Conservation (phyloP, 768 basidiomycete genomes). For the Auriculariales sp. region DNA sequence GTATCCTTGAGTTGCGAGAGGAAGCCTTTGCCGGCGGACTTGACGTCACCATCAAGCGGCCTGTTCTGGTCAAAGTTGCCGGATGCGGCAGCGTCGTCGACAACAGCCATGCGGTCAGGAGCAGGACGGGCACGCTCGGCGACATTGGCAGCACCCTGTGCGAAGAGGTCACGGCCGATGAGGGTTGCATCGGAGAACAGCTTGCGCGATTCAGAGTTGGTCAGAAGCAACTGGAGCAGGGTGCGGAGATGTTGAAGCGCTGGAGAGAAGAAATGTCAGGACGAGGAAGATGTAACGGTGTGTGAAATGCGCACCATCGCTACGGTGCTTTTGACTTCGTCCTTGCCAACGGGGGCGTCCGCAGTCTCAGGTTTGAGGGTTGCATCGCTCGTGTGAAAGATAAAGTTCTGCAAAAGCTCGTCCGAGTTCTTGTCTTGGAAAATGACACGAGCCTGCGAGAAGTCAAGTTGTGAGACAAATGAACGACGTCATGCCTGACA, state of each 20-base stretch:
- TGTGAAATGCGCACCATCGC: conserved; percentile 36
- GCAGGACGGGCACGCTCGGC: conserved; percentile 55
- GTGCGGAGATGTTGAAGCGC: conserved; percentile 81
- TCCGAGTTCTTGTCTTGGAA: conserved; percentile 79
- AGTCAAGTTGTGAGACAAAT: background rate
- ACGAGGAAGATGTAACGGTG: background rate
- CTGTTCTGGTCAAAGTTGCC: conserved; percentile 43
- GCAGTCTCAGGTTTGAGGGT: conserved; percentile 26
- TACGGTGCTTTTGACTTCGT: conserved; percentile 42
- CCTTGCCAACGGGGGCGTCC: conserved; percentile 34
- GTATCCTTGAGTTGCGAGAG: background rate
- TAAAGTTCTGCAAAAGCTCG: conserved; percentile 83
- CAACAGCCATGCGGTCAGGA: conserved; percentile 40
- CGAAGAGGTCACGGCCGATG: conserved; percentile 74
- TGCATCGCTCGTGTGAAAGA: conserved; percentile 62
- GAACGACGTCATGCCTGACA: background rate
- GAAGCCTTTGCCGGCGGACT: background rate
- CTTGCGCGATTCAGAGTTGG: conserved; percentile 89
- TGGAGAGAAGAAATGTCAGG: conserved; percentile 17
- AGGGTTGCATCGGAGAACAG: conserved; percentile 64
- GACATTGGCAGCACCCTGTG: conserved; percentile 54
- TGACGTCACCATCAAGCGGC: background rate
- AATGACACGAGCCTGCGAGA: conserved; percentile 28
- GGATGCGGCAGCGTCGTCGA: conserved; percentile 55
- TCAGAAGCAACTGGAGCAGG: conserved; percentile 70